phyloP scores from a whole-genome alignment of 441 rosid genomes.

The Eugenia klotzschiana region DNA sequence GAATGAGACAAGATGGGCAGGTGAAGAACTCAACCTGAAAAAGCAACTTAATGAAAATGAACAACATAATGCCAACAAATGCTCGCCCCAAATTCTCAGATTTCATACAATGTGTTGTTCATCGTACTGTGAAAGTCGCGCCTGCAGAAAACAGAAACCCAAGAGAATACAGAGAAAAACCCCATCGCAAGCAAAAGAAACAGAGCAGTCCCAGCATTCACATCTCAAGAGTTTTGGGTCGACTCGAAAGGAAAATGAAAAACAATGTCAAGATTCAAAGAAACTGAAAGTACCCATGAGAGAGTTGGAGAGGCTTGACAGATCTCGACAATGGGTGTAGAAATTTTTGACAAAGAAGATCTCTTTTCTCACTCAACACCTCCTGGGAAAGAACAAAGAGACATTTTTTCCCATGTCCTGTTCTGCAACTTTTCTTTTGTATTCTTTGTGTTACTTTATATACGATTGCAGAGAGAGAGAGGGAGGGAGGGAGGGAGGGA shows the following conservation, averaged over 20 bases:
- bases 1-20: not conserved
- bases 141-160: not conserved
- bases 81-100: not conserved
- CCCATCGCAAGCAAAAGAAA: not conserved
- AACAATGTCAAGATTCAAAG: not conserved
- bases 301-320: not conserved
- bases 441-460: not conserved
- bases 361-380: not conserved
- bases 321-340: not conserved
- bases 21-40: not conserved
- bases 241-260: not conserved
- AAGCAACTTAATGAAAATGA: not conserved
- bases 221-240: not conserved
- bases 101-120: not conserved
- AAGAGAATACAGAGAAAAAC: not conserved
- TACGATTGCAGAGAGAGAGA: not conserved
- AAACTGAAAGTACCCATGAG: not conserved
- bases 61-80: not conserved
- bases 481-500: not conserved
- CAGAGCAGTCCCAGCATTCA: not conserved
- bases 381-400: not conserved
- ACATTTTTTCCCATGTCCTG: not conserved
- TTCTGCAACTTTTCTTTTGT: not conserved
- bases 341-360: not conserved
- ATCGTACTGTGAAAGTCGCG: not conserved